Base-by-base conservation (phyloP, 2,329 filamentous ascomycete species). In the Fusarium sp. region DNA sequence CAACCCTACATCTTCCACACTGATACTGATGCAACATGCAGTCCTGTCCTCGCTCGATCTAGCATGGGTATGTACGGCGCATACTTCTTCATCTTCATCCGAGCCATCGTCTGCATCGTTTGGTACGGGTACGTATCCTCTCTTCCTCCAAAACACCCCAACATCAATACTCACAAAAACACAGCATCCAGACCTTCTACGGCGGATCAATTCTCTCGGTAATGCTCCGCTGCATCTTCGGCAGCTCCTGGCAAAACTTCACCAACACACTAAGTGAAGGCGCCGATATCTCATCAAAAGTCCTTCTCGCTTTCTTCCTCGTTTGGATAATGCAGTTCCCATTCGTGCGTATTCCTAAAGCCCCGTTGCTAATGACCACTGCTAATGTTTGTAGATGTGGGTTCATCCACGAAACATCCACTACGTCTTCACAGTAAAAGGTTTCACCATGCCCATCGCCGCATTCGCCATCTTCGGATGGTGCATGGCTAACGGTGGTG, bases 361-460 rank as follows among this genome's bases (percentile, higher is more conserved):
- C 4, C 12, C 8, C 8, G 13, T 9, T 9, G 8, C 2, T 15
- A 6, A 36, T 9, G 3, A 2, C 0, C 9, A 26, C 2, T 7
- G 5, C 50, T 54, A 13, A 54, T 12, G 0, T 8, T 7, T 10
- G 20, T 3, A 55, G 51, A 55, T 55, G 51, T 55, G 51, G 51
- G 35, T 55, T 55, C 51, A 55, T 5, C 51, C 51, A 1, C 13
- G 51, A 14, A 55, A 55, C 2, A 55, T 55, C 11, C 51, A 55
- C 51, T 55, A 55, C 14, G 51, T 55, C 51, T 55, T 55, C 6
- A 55, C 51, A 10, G 51, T 55, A 3, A 55, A 55, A 11, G 51
- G 51, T 5, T 55, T 55, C 24, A 55, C 51, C 1, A 55, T 55
- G 51, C 51, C 51, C 20, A 41, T 41, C 24, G 51, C 51, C 8